Evolutionary conservation across 169 alveolate genomes (phyloP).

Genomic region (Plasmodium fragile): DNA sequence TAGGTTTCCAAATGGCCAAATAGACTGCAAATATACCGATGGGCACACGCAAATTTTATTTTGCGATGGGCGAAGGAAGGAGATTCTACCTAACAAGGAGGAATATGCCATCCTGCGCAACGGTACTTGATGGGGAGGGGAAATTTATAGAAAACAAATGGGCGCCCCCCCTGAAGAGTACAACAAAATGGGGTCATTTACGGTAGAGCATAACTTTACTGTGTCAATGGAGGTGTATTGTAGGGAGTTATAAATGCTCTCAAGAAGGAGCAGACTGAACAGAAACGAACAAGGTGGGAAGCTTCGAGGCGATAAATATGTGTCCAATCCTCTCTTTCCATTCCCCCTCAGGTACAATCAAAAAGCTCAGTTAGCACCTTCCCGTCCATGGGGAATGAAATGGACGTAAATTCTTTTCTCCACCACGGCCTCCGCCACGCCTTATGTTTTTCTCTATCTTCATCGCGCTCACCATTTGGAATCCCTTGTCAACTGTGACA

Average conservation of each 20-base stretch:
- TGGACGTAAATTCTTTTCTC: not conserved
- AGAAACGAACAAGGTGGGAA: not conserved
- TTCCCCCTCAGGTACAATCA: slow-evolving; percentile 38
- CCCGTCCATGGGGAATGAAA: not conserved
- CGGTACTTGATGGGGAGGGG: slow-evolving; percentile 16
- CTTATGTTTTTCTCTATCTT: not conserved
- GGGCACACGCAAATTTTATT: slow-evolving; percentile 73
- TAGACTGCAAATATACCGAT: slow-evolving; percentile 75
- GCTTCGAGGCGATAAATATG: not conserved
- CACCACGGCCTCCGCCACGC: not conserved
- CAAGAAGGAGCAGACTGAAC: not conserved
- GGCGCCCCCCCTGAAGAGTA: not conserved
- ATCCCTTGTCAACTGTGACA: not conserved
- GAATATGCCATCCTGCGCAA: slow-evolving; percentile 59
- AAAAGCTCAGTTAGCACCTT: slow-evolving; percentile 26
- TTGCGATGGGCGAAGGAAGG: slow-evolving; percentile 68
- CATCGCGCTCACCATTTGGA: not conserved
- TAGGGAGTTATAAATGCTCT: not conserved
- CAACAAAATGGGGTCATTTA: not conserved
- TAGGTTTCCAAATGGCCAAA: slow-evolving; percentile 74
- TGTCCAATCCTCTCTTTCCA: not conserved
- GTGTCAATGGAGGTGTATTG: not conserved
- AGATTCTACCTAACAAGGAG: slow-evolving; percentile 71
- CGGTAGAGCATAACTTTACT: not conserved
- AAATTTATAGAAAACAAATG: not conserved